Evolutionary conservation across 2,329 filamentous ascomycete species (phyloP).

Genomic region (Fusarium irregulare): DNA sequence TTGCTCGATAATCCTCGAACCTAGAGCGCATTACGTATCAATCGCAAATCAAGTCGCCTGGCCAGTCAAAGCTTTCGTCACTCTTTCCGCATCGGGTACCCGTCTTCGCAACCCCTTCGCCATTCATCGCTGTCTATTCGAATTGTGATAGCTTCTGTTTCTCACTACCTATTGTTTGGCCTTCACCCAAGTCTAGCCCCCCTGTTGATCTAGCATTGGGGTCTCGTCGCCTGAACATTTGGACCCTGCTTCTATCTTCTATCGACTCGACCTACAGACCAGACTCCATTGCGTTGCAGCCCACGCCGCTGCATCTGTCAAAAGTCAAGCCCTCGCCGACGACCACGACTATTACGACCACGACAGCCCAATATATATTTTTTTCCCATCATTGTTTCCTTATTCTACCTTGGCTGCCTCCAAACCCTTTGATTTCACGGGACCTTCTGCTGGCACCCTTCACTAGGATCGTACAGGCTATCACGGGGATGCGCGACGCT

Average conservation of each 20-base stretch:
- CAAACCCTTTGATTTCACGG: background rate
- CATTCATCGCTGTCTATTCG: slow-evolving; percentile 3
- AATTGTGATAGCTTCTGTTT: slow-evolving; percentile 24
- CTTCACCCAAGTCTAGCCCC: background rate
- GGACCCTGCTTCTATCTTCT: background rate
- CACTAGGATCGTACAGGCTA: background rate
- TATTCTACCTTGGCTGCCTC: background rate
- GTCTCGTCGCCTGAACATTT: background rate
- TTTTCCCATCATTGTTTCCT: background rate
- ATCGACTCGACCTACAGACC: background rate
- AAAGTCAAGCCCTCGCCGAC: slow-evolving; percentile 17
- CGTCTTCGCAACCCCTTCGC: slow-evolving; percentile 7
- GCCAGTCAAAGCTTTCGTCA: slow-evolving; percentile 25
- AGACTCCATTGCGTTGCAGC: slow-evolving; percentile 7
- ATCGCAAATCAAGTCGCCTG: slow-evolving; percentile 12
- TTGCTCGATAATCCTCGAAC: slow-evolving; percentile 5
- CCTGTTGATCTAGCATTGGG: slow-evolving; percentile 28
- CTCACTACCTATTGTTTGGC: slow-evolving; percentile 9
- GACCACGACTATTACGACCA: slow-evolving; percentile 10
- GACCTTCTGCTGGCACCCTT: background rate
- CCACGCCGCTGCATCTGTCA: slow-evolving; percentile 7
- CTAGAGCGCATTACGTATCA: slow-evolving; percentile 7
- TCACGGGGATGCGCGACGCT: slow-evolving; percentile 40
- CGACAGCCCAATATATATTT: background rate
- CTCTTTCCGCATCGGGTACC: slow-evolving; percentile 21